Evolutionary conservation across 495 filamentous ascomycete species (phyloP), one percentile per base, ranked within the genome.

Genomic region (Tuber magnatum): DNA sequence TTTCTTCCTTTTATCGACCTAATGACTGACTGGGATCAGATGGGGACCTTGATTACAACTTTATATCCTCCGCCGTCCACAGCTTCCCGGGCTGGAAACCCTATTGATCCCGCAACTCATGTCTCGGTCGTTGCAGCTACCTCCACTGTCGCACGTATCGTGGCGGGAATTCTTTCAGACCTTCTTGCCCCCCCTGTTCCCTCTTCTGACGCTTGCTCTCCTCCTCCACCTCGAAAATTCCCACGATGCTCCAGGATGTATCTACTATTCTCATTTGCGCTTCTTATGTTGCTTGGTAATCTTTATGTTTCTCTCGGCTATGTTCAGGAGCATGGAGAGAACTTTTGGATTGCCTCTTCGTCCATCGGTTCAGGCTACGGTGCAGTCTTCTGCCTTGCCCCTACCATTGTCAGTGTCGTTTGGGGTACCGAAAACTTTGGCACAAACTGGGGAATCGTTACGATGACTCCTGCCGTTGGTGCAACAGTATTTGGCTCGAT

Each of bases 341-440:
- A 92, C 48, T 96, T 97, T 84, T 93, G 93, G 86, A 82, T 94
- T 39, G 91, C 95, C 38, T 95, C 92, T 18, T 88, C 90, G 0
- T 85, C 93, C 24, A 88, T 98, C 39, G 95, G 95, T 40, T 89
- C 94, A 42, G 96, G 94, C 70, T 99, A 99, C 81, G 95, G 95
- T 69, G 93, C 94, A 40, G 89, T 93, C 46, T 99, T 99, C 86
- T 91, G 90, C 70, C 88, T 99, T n/a, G 89, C 90, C 1, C 95
- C 95, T 10, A 97, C 98, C 81, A 91, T 98, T 74, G 90, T 97
- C 79, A 91, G 89, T 73, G 93, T 97, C 32, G 94, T 98, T 69
- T 99, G 95, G 95, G 95, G 96, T 70, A 94, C 97, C 1, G 93
- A 98, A 85, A 99, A 98, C 84, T 98, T 98, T 84, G 95, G 93